Conservation (phyloP, 805 yeast species). For the Millerago galiae region DNA sequence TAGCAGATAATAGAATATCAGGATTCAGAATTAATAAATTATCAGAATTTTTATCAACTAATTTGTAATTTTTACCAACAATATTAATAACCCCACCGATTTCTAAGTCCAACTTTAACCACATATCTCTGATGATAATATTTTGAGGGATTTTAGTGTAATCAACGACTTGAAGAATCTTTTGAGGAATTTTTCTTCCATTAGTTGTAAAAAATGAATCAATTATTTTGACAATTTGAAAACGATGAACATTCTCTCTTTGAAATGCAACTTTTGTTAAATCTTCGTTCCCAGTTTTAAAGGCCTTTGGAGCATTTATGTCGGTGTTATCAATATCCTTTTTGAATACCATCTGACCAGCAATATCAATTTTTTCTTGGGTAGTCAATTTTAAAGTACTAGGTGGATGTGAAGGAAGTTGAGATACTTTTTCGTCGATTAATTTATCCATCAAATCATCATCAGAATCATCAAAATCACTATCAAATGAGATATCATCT, state of each 20-base stretch:
- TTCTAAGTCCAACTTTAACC: constrained; percentile 43
- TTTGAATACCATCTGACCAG: constrained; percentile 19
- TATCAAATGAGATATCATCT: constrained; percentile 7
- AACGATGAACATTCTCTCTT: constrained; percentile 42
- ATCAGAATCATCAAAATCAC: constrained; percentile 13
- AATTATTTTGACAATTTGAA: constrained; percentile 33
- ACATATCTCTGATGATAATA: constrained; percentile 55
- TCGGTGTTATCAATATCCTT: constrained; percentile 21
- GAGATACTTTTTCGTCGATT: constrained; percentile 10
- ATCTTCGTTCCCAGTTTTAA: constrained; percentile 10
- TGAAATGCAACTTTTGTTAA: constrained; percentile 38
- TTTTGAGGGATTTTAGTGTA: constrained; percentile 27
- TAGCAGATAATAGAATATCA: constrained; percentile 75
- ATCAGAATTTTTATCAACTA: constrained; percentile 48
- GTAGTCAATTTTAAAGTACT: constrained; percentile 10
- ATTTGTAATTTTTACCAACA: constrained; percentile 33
- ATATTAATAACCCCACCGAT: constrained; percentile 57
- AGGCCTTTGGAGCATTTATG: constrained; percentile 1
- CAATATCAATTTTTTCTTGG: constrained; percentile 18
- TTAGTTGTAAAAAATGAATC: constrained; percentile 27
- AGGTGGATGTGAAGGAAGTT: background rate
- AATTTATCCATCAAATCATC: constrained; percentile 16
- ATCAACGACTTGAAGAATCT: constrained; percentile 47
- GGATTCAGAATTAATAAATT: constrained; percentile 79
- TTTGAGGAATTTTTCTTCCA: constrained; percentile 35